Evolutionary conservation across 1,284 basidiomycete species (phyloP).

Genomic region (Rhodotorula sp.): DNA sequence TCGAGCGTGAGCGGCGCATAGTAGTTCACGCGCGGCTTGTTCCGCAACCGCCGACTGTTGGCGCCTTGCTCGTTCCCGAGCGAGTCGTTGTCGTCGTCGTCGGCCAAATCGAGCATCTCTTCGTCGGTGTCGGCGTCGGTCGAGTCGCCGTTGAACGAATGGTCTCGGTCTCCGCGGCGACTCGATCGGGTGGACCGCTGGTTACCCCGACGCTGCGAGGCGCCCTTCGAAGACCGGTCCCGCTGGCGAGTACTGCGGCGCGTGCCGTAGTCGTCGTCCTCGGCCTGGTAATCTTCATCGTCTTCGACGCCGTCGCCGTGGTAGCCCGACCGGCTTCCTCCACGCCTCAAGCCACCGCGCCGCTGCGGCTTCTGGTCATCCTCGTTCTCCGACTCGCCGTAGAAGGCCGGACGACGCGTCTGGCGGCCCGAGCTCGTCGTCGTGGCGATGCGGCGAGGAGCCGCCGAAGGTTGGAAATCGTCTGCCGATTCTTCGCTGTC

Average conservation of each 20-base stretch:
- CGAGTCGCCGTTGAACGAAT: constrained; percentile 18
- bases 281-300: constrained; percentile 15
- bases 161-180: constrained; percentile 5
- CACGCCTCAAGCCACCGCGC: background rate
- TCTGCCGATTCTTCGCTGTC: constrained; percentile 1
- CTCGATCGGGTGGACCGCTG: constrained; percentile 9
- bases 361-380: constrained; percentile 11
- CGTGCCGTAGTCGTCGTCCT: constrained; percentile 8
- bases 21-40: constrained; percentile 45
- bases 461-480: constrained; percentile 7
- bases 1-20: constrained; percentile 26
- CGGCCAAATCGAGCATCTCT: constrained; percentile 36
- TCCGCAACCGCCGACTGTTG: constrained; percentile 42
- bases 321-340: constrained; percentile 6
- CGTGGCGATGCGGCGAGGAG: constrained; percentile 6
- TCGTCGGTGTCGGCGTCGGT: constrained; percentile 27
- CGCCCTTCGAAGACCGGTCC: background rate
- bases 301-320: constrained; percentile 23
- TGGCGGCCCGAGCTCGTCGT: constrained; percentile 24
- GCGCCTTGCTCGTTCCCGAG: constrained; percentile 31
- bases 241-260: background rate
- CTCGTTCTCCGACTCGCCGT: constrained; percentile 21
- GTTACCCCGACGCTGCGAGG: background rate
- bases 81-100: constrained; percentile 37
- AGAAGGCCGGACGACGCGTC: constrained; percentile 21